Percentiles rank a stretch among this genome's conserved stretches.
These are phyloP conservation scores for Cymodocea nodosa DNA, from an alignment of 116 monocot species.

Conservation along the genomic window DNA sequence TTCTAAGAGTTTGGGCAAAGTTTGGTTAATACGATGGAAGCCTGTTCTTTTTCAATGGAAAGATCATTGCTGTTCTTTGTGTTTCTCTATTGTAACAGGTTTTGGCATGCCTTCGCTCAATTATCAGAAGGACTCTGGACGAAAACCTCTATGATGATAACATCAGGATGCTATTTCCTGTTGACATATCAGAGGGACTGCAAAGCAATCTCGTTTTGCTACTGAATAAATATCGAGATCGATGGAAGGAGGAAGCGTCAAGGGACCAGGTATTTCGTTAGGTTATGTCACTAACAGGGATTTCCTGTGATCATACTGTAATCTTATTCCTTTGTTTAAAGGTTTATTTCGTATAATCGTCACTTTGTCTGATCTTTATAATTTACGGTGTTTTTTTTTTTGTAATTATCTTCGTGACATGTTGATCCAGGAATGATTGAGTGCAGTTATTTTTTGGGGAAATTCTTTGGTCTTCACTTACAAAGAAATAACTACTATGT, in stretches of 20 bases:
- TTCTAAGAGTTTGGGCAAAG: too few relatives aligned
- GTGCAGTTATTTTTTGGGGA: too few relatives aligned
- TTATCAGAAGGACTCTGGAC: constrained; percentile 31
- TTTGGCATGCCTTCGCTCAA: constrained; percentile 38
- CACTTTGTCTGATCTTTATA: too few relatives aligned
- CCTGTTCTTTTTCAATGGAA: background rate
- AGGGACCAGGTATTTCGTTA: constrained; percentile 23
- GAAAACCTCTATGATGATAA: constrained; percentile 21
- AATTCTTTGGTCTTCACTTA: too few relatives aligned
- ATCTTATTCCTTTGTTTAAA: too few relatives aligned
- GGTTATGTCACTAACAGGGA: background rate
- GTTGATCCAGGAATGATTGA: too few relatives aligned
- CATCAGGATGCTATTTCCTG: constrained; percentile 23
- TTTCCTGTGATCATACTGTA: background rate
- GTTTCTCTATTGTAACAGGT: constrained; percentile 21
- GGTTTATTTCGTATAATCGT: too few relatives aligned
- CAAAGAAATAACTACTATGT: too few relatives aligned
- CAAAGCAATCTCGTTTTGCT: constrained; percentile 16
- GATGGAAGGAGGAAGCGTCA: constrained; percentile 35
- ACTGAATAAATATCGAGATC: constrained; percentile 24
- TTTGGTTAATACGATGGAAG: too few relatives aligned
- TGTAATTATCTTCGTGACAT: too few relatives aligned
- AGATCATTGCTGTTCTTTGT: background rate
- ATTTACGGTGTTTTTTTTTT: too few relatives aligned
- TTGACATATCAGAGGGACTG: constrained; percentile 21